Evolutionary conservation across 306 rosid species (phyloP), one percentile per base, ranked within the genome.

Genomic region (Trifolium repens): DNA sequence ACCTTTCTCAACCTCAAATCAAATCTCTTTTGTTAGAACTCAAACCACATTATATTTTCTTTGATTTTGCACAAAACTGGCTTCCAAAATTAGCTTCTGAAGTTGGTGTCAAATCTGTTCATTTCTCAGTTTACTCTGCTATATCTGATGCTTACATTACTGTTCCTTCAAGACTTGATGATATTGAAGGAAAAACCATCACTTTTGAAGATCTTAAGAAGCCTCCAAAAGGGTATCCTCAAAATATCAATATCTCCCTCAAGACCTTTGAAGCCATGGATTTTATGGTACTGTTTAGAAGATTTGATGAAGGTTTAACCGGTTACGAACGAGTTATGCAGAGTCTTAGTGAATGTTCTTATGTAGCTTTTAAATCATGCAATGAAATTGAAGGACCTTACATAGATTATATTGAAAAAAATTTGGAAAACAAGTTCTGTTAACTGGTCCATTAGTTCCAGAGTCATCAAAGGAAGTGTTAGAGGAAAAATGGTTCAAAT

Each of bases 21-120:
- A 83, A 81, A 71, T 44, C 81, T 12, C 74, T 85, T 32, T 26
- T 87, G 4, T 37, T 69, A 9, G 57, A 85, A 9, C 89, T 87
- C 54, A 83, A 81, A 73, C 91, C 87, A 27, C 75, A 84, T 16
- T 87, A 80, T 40, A 65, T 87, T 5, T 35, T 83, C 77, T 81
- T 83, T 57, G 91, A 87, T 47, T 87, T 87, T 65, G 89, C 89
- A 4, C 91, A 87, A 49, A 34, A 80, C 24, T 83, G 91, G 87
- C 84, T 87, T 26, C 91, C 91, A 10, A 52, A 81, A 10, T 1
- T 87, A 6, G 91, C 89, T n/a, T 80, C 84, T 11, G 57, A 85
- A 62, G n/a, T 83, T 10, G 86, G 87, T 13, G 54, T 78, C 61
- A 80, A 85, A 43, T 44, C 91, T 4, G 67, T 85, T 42, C 71